These are phyloP conservation scores for Lepidium sativum DNA, from an alignment of 345 rosid genomes.

Conservation along the genomic window DNA sequence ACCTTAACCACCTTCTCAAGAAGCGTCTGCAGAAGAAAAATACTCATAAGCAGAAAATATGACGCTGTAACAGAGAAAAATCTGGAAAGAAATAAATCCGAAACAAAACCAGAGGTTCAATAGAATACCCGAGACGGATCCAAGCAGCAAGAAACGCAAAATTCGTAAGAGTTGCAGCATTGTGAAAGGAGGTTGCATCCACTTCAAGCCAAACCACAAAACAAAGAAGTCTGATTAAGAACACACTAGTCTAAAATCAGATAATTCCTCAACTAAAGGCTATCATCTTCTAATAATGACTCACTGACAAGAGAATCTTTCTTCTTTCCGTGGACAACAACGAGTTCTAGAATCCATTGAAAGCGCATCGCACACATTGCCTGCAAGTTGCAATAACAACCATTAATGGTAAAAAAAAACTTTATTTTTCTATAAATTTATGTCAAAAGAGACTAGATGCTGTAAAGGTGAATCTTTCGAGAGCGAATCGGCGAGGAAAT, in stretches of 20 bases:
- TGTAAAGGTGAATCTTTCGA: not conserved
- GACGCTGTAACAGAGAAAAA: slow-evolving; percentile 10
- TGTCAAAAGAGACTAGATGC: not conserved
- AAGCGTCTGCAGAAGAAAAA: slow-evolving; percentile 43
- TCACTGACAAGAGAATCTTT: slow-evolving; percentile 92
- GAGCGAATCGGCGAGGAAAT: not conserved
- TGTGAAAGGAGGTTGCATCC: slow-evolving; percentile 75
- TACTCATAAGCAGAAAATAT: slow-evolving; percentile 3
- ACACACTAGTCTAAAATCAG: not conserved
- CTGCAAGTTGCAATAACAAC: slow-evolving; percentile 29
- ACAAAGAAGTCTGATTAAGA: slow-evolving; percentile 4
- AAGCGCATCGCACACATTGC: slow-evolving; percentile 80
- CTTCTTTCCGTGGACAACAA: slow-evolving; percentile 77
- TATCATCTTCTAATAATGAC: slow-evolving; percentile 23
- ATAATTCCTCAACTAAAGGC: not conserved
- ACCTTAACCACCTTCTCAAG: slow-evolving; percentile 47
- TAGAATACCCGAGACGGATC: slow-evolving; percentile 56
- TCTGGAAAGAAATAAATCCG: not conserved
- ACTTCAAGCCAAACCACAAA: slow-evolving; percentile 30
- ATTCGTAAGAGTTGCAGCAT: slow-evolving; percentile 85
- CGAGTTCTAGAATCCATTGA: slow-evolving; percentile 66
- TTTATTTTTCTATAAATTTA: too few relatives aligned
- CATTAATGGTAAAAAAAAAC: not conserved
- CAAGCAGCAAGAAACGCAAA: slow-evolving; percentile 87
- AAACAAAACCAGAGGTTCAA: slow-evolving; percentile 14